Conservation (phyloP, 2,329 filamentous ascomycete genomes). For the Mycosphaerella sp. region DNA sequence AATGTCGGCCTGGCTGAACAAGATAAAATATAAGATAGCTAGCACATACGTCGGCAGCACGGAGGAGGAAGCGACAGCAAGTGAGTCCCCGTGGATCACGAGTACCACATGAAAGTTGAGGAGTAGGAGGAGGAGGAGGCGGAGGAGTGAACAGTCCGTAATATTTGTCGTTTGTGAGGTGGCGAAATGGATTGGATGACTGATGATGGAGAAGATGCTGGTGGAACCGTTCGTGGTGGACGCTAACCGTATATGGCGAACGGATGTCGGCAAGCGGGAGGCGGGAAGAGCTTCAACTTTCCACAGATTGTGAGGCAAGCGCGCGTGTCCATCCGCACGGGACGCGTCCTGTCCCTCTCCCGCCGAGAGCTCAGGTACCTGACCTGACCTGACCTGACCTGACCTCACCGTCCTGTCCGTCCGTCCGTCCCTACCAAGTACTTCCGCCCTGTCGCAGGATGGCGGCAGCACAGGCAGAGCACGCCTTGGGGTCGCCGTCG, state of each 20-base stretch:
- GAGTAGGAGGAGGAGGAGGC: background rate
- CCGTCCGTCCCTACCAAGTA: too few relatives aligned
- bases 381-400: too few relatives aligned
- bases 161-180: background rate
- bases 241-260: background rate
- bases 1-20: slow-evolving; percentile 20
- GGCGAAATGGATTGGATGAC: background rate
- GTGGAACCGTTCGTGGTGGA: background rate
- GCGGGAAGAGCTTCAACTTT: background rate
- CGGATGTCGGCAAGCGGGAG: background rate
- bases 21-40: slow-evolving; percentile 2
- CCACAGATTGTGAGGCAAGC: too few relatives aligned
- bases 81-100: slow-evolving; percentile 3
- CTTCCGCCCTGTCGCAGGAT: too few relatives aligned
- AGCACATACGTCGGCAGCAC: background rate
- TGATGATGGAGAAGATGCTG: background rate
- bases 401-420: too few relatives aligned
- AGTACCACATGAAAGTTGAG: background rate
- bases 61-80: slow-evolving; percentile 6
- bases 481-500: slow-evolving; percentile 1
- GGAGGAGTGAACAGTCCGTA: too few relatives aligned
- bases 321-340: too few relatives aligned
- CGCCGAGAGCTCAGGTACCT: too few relatives aligned
- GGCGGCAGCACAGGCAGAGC: slow-evolving; percentile 10
- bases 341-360: too few relatives aligned